Percentiles rank a stretch among this genome's conserved stretches.
Conservation (phyloP, 2,329 filamentous ascomycete species). For the Paecilomyces sp. region DNA sequence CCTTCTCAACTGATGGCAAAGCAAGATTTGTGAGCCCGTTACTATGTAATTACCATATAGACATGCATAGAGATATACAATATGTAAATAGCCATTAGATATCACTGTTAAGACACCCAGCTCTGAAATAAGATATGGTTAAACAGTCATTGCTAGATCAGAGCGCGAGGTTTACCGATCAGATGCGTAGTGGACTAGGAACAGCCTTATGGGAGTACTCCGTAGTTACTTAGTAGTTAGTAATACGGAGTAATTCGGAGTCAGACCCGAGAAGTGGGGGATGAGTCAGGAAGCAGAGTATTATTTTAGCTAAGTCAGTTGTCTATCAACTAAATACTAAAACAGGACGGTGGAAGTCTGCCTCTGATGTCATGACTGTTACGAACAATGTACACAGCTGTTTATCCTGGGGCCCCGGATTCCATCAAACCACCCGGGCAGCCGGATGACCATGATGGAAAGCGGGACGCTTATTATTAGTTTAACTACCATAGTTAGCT, state of each 20-base stretch:
- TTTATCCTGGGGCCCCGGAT: not conserved
- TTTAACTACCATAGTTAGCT: no score
- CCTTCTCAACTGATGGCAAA: conserved; percentile 38
- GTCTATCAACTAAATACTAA: no score
- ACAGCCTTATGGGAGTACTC: no score
- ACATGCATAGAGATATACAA: not conserved
- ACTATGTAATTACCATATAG: not conserved
- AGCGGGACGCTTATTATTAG: not conserved
- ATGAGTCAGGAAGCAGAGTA: not conserved
- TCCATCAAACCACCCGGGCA: not conserved
- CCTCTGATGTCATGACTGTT: not conserved
- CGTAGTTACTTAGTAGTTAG: no score
- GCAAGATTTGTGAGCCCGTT: not conserved
- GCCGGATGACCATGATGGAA: not conserved
- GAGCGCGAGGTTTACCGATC: no score
- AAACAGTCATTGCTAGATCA: no score
- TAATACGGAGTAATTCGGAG: no score
- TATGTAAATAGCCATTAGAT: not conserved
- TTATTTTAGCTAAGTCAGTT: no score
- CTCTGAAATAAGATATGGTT: not conserved
- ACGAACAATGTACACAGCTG: not conserved
- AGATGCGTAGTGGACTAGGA: no score
- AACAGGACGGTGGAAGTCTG: not conserved
- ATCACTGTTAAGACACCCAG: not conserved
- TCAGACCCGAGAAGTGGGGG: not conserved